These are phyloP conservation scores for Trypanosoma cruzi DNA, from an alignment of 208 protist genomes.

Conservation along the genomic window DNA sequence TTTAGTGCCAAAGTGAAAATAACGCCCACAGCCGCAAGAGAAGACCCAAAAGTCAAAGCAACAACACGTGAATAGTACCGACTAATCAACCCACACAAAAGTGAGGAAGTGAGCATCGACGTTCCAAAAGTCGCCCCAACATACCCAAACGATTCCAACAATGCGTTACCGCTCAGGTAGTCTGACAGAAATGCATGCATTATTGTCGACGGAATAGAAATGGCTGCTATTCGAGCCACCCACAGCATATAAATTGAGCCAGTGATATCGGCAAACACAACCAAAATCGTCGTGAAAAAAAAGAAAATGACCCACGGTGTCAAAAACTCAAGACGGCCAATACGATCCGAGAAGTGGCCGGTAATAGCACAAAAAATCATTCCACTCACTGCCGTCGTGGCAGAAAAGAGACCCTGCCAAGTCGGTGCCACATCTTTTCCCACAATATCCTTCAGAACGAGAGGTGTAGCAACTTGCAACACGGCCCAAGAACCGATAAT, in stretches of 20 bases:
- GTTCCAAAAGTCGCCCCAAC: slow-evolving; percentile 39
- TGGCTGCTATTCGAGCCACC: slow-evolving; percentile 33
- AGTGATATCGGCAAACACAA: slow-evolving; percentile 26
- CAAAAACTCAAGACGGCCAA: slow-evolving; percentile 37
- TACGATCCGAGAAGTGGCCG: slow-evolving; percentile 41
- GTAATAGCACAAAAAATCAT: slow-evolving; percentile 34
- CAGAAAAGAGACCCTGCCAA: slow-evolving; percentile 48
- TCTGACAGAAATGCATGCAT: slow-evolving; percentile 48
- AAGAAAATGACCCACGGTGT: slow-evolving; percentile 41
- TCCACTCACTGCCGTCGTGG: slow-evolving; percentile 41
- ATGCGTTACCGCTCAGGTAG: slow-evolving; percentile 33
- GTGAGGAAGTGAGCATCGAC: slow-evolving; percentile 31
- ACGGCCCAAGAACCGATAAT: slow-evolving; percentile 20
- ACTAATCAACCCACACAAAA: slow-evolving; percentile 41
- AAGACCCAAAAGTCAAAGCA: slow-evolving; percentile 23
- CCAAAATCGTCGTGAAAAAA: slow-evolving; percentile 27
- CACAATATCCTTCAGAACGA: slow-evolving; percentile 47
- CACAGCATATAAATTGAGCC: slow-evolving; percentile 30
- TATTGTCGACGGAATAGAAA: slow-evolving; percentile 44
- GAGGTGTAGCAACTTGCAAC: slow-evolving; percentile 27
- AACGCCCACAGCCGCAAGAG: neutral
- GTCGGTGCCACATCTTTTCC: slow-evolving; percentile 24
- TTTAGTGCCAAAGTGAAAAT: slow-evolving; percentile 20
- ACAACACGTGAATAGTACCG: slow-evolving; percentile 26
- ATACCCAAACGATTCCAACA: slow-evolving; percentile 39